Conservation (phyloP, 371 early-diverging fungal genomes). For the Mortierella polycephala region DNA sequence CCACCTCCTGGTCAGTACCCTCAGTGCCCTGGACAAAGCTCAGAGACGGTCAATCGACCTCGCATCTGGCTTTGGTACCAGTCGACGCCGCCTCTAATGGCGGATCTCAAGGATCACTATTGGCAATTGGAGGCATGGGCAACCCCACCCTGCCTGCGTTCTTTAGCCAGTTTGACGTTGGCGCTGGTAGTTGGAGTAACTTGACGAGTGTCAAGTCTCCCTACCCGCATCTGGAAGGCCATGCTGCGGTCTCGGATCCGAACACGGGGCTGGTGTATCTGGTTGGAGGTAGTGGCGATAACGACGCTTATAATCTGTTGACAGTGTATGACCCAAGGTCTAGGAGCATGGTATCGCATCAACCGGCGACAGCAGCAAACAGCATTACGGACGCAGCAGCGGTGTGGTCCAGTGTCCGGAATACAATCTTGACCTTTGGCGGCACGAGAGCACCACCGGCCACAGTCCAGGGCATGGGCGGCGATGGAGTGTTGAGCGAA, state of each 20-base stretch:
- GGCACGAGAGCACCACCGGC: slow-evolving; percentile 28
- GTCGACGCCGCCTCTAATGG: slow-evolving; percentile 16
- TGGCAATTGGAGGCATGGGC: slow-evolving; percentile 30
- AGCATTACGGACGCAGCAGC: slow-evolving; percentile 33
- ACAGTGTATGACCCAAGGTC: slow-evolving; percentile 29
- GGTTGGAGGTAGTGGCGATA: slow-evolving; percentile 24
- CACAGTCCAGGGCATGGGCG: background rate
- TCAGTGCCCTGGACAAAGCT: slow-evolving; percentile 12
- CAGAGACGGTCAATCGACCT: slow-evolving; percentile 16
- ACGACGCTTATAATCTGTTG: slow-evolving; percentile 10
- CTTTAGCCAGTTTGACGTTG: slow-evolving; percentile 18
- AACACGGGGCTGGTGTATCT: slow-evolving; percentile 36
- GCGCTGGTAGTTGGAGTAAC: slow-evolving; percentile 7
- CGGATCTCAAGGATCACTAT: slow-evolving; percentile 16
- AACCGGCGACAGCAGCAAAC: background rate
- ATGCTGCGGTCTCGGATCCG: slow-evolving; percentile 33
- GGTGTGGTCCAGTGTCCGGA: slow-evolving; percentile 20
- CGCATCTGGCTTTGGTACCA: slow-evolving; percentile 26
- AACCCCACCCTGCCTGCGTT: background rate
- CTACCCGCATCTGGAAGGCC: slow-evolving; percentile 29
- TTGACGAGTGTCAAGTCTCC: slow-evolving; percentile 5
- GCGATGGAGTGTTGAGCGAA: slow-evolving; percentile 9
- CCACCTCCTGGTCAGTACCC: slow-evolving; percentile 15
- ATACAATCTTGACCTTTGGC: slow-evolving; percentile 34
- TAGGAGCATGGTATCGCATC: slow-evolving; percentile 15